Base-by-base conservation (phyloP, 73 alveolate species). In the Effrenium voratum region DNA sequence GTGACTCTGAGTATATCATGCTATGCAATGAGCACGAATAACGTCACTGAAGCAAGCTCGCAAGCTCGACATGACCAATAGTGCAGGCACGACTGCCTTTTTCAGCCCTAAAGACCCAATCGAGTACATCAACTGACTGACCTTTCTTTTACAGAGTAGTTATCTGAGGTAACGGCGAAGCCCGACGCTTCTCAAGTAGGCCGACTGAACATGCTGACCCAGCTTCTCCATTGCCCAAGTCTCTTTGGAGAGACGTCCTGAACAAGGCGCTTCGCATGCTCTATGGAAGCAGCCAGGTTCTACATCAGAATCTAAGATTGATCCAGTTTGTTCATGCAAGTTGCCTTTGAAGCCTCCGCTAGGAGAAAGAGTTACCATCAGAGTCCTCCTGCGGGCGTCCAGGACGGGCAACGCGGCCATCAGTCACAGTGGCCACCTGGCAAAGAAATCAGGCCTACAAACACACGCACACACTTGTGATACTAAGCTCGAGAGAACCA, bases 361-460 rank as follows among this genome's bases (percentile, higher is more conserved):
- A 43, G 5, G 38, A 63, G 19, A 24, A 40, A n/a, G 60, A 2
- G 24, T 15, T 38, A 45, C 12, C 8, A 36, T 38, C 70, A 30
- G 77, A 19, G 50, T 36, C 93, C 81, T 57, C 57, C 44, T 26
- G 66, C 19, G 63, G 82, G 15, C 97, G 97, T 43, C 97, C 97
- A n/a, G 97, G 97, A 34, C 97, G 95, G 34, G 75, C 87, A 63
- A 70, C 45, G 44, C 97, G 97, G 75, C 76, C 75, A n/a, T 66
- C 97, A 36, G 97, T 90, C 72, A 90, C 97, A n/a, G 87, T 90
- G 52, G 97, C 86, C 55, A 57, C 97, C 97, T 90, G 59, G 36
- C 5, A 2, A 22, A 43, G 32, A 47, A 45, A 22, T 3, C 12
- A 22, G 40, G 40, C 43, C 43, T 26, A 15, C 77, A 22, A 30